Conservation (phyloP, 1,139 yeast species). For the Taiozyma onychis region DNA sequence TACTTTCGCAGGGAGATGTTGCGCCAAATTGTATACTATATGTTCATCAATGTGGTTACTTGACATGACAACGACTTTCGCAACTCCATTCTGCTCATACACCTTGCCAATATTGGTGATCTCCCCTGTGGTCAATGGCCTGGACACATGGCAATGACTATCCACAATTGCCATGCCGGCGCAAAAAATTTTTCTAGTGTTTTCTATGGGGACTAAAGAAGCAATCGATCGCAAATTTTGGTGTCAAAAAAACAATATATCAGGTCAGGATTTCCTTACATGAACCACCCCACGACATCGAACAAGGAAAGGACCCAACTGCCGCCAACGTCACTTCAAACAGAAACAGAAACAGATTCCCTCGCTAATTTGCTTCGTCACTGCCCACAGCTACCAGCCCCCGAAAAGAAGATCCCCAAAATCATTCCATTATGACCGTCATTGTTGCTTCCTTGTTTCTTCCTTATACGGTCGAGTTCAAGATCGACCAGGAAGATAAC, state of each 20-base stretch:
- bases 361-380: constrained; percentile 6
- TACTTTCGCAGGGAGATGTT: constrained; percentile 27
- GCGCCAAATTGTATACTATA: constrained; percentile 29
- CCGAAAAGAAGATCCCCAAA: constrained; percentile 4
- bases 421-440: constrained; percentile 42
- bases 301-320: neutral
- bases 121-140: constrained; percentile 17
- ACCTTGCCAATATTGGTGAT: constrained; percentile 2
- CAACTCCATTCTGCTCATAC: constrained; percentile 9
- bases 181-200: neutral
- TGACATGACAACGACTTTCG: constrained; percentile 42
- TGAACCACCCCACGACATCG: neutral
- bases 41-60: constrained; percentile 48
- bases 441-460: constrained; percentile 61
- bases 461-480: constrained; percentile 70
- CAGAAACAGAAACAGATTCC: neutral
- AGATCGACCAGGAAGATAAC: constrained; percentile 30
- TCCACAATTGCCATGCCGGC: constrained; percentile 30
- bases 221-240: neutral
- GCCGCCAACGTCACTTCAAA: neutral
- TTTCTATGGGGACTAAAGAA: neutral
- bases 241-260: neutral
- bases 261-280: neutral
- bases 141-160: constrained; percentile 60
- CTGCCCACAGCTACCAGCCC: constrained; percentile 26